phyloP scores from a whole-genome alignment of 2,329 filamentous ascomycete species.

The Aspergillus persii region DNA sequence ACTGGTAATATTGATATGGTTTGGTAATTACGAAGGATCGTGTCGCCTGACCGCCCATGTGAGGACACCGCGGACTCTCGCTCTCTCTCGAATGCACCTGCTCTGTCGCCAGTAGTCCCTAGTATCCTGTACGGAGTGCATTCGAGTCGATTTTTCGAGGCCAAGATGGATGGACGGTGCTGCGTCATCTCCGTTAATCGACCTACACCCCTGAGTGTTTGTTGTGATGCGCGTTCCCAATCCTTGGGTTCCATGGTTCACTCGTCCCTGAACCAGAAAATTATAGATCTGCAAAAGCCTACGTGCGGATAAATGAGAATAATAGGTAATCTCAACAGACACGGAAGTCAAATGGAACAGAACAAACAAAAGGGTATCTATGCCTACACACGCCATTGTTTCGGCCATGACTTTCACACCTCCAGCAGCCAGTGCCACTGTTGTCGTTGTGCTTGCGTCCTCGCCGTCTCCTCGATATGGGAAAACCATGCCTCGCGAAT shows the following conservation, averaged over 20 bases:
- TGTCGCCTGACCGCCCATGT: neutral
- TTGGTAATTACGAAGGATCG: neutral
- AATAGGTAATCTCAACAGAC: no score
- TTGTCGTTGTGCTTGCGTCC: conserved; percentile 17
- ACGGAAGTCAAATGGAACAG: neutral
- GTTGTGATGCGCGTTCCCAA: conserved; percentile 11
- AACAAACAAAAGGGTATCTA: conserved; percentile 4
- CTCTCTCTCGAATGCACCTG: no score
- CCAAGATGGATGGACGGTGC: no score
- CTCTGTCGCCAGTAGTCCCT: no score
- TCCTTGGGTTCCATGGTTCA: conserved; percentile 27
- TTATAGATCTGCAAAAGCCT: neutral
- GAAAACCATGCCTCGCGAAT: conserved; percentile 10
- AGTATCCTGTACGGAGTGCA: no score
- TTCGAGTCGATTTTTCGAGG: no score
- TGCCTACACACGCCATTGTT: neutral
- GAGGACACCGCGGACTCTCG: neutral
- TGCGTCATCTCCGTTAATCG: no score
- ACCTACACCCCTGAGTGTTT: neutral
- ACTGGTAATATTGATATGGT: neutral
- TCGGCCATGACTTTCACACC: conserved; percentile 4
- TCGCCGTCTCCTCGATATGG: conserved; percentile 7
- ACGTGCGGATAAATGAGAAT: no score
- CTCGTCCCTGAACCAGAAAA: neutral
- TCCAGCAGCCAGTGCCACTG: conserved; percentile 24